A percentile compares a stretch with the other conserved stretches of the same genome.
Conservation (phyloP, 1,284 basidiomycete genomes). For the Gymnopus androsaceus region DNA sequence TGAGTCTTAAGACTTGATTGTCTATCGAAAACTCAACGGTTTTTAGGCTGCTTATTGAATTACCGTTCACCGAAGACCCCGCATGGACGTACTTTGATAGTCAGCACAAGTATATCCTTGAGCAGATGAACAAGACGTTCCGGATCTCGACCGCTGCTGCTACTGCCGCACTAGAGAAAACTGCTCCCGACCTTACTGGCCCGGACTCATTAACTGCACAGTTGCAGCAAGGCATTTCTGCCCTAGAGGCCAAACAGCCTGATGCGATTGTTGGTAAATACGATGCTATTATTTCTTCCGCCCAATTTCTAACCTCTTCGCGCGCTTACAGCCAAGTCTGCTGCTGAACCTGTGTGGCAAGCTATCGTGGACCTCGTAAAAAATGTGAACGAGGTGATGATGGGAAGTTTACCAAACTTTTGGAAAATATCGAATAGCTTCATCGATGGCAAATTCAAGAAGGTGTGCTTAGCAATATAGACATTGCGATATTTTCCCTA, state of each 20-base stretch:
- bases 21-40: slow-evolving; percentile 32
- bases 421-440: slow-evolving; percentile 92
- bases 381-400: slow-evolving; percentile 67
- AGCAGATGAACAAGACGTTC: slow-evolving; percentile 75
- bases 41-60: slow-evolving; percentile 59
- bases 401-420: slow-evolving; percentile 83
- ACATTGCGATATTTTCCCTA: slow-evolving; percentile 3
- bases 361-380: slow-evolving; percentile 75
- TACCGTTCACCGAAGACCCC: slow-evolving; percentile 83
- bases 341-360: slow-evolving; percentile 80
- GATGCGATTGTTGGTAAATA: slow-evolving; percentile 66
- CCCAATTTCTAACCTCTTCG: background rate
- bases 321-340: slow-evolving; percentile 49
- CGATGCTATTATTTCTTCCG: background rate
- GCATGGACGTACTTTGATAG: slow-evolving; percentile 94
- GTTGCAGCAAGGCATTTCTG: slow-evolving; percentile 56
- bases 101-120: slow-evolving; percentile 86
- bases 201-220: slow-evolving; percentile 51
- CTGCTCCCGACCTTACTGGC: slow-evolving; percentile 34
- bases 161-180: slow-evolving; percentile 56
- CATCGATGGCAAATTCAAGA: slow-evolving; percentile 89
- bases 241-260: slow-evolving; percentile 63
- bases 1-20: slow-evolving; percentile 39
- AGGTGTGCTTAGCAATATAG: slow-evolving; percentile 44
- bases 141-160: slow-evolving; percentile 55